Evolutionary conservation across 345 rosid species (phyloP).

Genomic region (Salix brachista): DNA sequence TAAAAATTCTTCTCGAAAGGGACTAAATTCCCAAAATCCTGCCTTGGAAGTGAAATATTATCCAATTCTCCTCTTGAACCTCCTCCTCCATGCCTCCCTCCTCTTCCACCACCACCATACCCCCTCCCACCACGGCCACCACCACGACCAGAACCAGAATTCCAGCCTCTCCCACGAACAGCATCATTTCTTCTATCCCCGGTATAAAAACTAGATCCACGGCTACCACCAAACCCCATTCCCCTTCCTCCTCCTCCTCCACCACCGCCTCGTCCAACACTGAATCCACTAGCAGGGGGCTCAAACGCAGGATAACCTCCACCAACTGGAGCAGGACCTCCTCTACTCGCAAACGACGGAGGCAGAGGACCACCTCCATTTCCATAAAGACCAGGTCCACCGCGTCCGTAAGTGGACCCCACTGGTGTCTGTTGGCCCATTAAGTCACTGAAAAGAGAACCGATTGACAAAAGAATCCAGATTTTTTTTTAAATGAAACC

Average conservation of each 20-base stretch:
- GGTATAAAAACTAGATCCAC: neutral
- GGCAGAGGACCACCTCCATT: conserved; percentile 41
- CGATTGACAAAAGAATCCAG: neutral
- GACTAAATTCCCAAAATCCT: conserved; percentile 67
- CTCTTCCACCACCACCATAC: conserved; percentile 35
- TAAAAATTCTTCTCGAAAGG: conserved; percentile 91
- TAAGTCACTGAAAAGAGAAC: conserved; percentile 41
- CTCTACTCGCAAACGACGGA: conserved; percentile 33
- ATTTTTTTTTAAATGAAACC: neutral
- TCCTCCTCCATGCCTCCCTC: conserved; percentile 54
- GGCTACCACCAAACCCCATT: conserved; percentile 25
- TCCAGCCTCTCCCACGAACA: conserved; percentile 27
- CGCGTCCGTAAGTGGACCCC: conserved; percentile 33
- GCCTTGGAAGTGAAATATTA: conserved; percentile 57
- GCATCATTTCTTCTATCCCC: conserved; percentile 14
- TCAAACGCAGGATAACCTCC: conserved; percentile 47
- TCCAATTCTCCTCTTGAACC: conserved; percentile 56
- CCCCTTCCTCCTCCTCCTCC: conserved; percentile 18
- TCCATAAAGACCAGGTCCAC: conserved; percentile 31
- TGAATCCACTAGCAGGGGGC: conserved; percentile 52
- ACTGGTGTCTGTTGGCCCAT: conserved; percentile 34
- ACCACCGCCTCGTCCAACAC: conserved; percentile 41
- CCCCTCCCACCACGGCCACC: conserved; percentile 30
- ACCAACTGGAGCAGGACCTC: conserved; percentile 19
- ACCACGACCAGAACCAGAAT: conserved; percentile 4